A percentile compares a stretch with the other conserved stretches of the same genome.
Evolutionary conservation across 306 rosid species (phyloP).

Genomic region (Inga oerstediana): DNA sequence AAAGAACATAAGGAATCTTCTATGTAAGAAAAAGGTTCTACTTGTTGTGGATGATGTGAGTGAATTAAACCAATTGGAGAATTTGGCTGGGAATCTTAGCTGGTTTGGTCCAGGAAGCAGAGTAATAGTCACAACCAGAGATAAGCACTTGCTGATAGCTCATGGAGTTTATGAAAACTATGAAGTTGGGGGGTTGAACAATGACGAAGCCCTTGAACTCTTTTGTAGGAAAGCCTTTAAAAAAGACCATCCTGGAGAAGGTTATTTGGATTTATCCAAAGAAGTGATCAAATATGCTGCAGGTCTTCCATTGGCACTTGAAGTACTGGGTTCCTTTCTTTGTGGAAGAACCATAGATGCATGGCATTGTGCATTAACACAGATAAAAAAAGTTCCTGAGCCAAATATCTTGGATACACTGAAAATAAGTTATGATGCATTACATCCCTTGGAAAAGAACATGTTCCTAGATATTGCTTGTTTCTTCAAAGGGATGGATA

Average conservation of each 20-base stretch:
- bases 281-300: background rate
- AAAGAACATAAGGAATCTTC: background rate
- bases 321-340: constrained; percentile 8
- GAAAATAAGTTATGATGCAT: background rate
- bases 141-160: background rate
- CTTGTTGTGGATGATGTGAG: constrained; percentile 5
- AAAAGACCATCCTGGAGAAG: background rate
- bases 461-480: constrained; percentile 11
- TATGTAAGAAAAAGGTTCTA: background rate
- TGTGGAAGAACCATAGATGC: background rate
- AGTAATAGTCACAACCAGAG: background rate
- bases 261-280: background rate
- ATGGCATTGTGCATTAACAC: background rate
- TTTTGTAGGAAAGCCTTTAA: background rate
- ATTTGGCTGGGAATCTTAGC: background rate
- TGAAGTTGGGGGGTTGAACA: background rate
- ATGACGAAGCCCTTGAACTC: background rate
- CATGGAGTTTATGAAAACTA: background rate
- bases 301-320: background rate
- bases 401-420: background rate
- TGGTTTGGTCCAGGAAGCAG: constrained; percentile 15
- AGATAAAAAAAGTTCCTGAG: background rate
- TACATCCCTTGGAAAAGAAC: background rate
- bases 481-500: background rate
- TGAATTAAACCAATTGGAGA: background rate